phyloP scores from a whole-genome alignment of 441 rosid species.

The Populus hybrid region DNA sequence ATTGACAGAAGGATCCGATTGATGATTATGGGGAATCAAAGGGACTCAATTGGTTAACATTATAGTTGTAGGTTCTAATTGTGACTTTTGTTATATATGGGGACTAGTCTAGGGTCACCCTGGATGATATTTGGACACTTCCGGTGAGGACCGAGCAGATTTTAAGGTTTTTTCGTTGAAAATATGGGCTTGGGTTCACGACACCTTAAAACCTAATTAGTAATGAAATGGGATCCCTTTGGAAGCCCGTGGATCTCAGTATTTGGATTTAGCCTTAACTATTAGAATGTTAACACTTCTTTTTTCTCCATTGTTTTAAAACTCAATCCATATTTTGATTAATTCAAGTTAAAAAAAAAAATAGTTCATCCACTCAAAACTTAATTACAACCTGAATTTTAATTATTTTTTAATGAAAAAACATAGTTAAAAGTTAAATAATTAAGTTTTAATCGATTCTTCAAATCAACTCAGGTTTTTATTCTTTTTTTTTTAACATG shows the following conservation, averaged over 20 bases:
- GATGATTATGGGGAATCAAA: no score
- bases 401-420: no score
- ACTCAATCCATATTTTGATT: no score
- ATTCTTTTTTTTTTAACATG: no score
- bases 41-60: not conserved
- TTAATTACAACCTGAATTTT: no score
- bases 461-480: not conserved
- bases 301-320: no score
- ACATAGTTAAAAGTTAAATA: no score
- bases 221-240: not conserved
- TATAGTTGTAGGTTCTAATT: not conserved
- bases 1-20: not conserved
- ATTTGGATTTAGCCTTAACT: not conserved
- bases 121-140: not conserved
- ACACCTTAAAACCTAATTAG: not conserved
- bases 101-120: not conserved
- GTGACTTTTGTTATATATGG: not conserved
- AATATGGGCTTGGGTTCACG: not conserved
- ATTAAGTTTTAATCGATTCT: no score
- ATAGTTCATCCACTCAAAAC: rapidly evolving
- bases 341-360: no score
- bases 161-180: not conserved
- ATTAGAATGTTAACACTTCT: no score
- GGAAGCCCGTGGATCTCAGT: not conserved
- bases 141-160: not conserved